Conservation (phyloP, 2,329 filamentous ascomycete species). For the Gaeumannomyces tritici region DNA sequence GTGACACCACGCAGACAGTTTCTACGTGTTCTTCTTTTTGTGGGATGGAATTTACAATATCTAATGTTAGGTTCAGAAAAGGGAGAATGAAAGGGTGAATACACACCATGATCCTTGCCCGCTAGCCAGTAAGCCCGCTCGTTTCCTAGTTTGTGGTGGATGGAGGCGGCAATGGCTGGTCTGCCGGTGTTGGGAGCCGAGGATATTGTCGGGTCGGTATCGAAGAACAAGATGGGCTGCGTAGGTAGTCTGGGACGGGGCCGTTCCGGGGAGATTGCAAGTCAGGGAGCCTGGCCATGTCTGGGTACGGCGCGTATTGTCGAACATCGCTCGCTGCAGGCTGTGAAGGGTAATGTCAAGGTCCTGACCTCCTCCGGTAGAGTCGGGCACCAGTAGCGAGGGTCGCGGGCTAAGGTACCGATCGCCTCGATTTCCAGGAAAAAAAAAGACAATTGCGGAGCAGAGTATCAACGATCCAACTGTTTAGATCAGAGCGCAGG, state of each 20-base stretch:
- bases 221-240: neutral
- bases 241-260: neutral
- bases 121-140: neutral
- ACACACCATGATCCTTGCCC: neutral
- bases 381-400: neutral
- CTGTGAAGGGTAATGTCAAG: conserved; percentile 3
- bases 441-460: neutral
- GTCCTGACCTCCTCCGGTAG: neutral
- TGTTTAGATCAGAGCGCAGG: neutral
- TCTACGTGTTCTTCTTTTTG: too few species aligned
- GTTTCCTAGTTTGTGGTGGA: neutral
- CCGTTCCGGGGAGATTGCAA: neutral
- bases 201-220: neutral
- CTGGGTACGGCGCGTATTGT: neutral
- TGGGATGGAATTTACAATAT: neutral
- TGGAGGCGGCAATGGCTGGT: neutral
- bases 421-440: neutral
- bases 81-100: conserved; percentile 1
- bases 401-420: neutral
- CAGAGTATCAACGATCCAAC: neutral
- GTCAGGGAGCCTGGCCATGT: neutral
- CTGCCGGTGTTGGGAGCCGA: neutral
- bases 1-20: too few species aligned
- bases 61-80: neutral
- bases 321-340: neutral